Percentiles rank a stretch among this genome's conserved stretches.
Evolutionary conservation across 169 alveolate species (phyloP).

Genomic region (Plasmodium blacklocki): DNA sequence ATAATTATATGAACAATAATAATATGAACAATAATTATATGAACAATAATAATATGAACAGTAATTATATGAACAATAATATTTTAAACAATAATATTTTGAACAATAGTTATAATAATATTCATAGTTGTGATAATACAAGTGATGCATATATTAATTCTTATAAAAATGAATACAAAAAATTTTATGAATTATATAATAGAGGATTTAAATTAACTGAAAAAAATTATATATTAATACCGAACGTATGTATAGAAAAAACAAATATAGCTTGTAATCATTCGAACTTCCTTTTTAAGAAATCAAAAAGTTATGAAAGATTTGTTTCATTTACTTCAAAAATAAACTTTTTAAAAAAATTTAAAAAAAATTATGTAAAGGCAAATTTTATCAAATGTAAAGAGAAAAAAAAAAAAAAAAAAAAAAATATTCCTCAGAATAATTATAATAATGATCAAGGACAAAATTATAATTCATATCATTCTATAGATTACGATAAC

Average conservation of each 20-base stretch:
- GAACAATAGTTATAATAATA: neutral
- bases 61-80: neutral
- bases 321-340: conserved; percentile 24
- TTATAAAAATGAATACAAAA: conserved; percentile 22
- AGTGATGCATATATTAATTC: no score
- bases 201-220: conserved; percentile 36
- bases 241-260: conserved; percentile 27
- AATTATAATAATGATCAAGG: neutral
- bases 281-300: conserved; percentile 41
- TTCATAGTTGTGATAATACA: no score
- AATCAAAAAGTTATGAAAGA: conserved; percentile 32
- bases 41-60: neutral
- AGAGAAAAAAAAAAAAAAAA: neutral
- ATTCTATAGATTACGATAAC: conserved; percentile 21
- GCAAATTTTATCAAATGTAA: no score
- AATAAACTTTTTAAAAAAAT: conserved; percentile 36
- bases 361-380: conserved; percentile 6
- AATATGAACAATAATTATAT: neutral
- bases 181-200: conserved; percentile 25
- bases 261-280: conserved; percentile 24
- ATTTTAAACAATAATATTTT: neutral
- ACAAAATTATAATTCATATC: neutral
- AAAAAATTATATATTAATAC: conserved; percentile 10
- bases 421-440: neutral
- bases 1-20: neutral